Base-by-base conservation (phyloP, 805 yeast genomes). In the Candida koratica region DNA sequence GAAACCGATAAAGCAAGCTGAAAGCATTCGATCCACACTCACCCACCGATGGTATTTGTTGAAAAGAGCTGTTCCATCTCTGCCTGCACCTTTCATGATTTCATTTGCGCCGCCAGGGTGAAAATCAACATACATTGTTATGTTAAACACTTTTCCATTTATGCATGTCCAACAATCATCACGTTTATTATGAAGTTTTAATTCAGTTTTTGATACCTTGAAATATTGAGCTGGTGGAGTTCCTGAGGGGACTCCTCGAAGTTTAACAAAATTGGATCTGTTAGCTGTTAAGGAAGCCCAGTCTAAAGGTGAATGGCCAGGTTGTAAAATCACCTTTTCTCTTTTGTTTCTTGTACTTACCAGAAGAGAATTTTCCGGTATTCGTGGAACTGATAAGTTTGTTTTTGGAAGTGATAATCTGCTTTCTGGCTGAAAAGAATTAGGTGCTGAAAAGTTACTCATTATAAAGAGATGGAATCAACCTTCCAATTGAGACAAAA, bases 41-140 rank as follows among this genome's bases (percentile, higher is more conserved):
- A 90, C 96, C 98, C 72, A 67, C 30, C 61, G 55, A 44, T 75
- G 80, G 43, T 81, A 84, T 58, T 79, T 78, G 56, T 80, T 77
- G 51, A 90, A 90, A 42, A 84, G 52, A 2, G 60, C 46, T 3
- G 96, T 86, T 1, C 90, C 93, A 54, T 90, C 97, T 33, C 69
- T 67, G 0, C 96, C 96, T 1, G 94, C 93, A 49, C 83, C 76
- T 34, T 77, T 73, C 76, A 85, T 66, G 27, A 90, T 61, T 51
- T 87, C 85, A 5, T 75, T 77, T 4, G 69, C 78, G 2, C 98
- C 98, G 23, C 98, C 98, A 0, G 98, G 98, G 48, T 90, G 98
- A 56, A 79, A 93, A 37, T 75, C 66, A 23, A 93, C 53, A 56
- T 93, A 90, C 9, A 83, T 79, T 0, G 96, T 79, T n/a, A 90